phyloP scores from a whole-genome alignment of 2,329 filamentous ascomycete genomes.

The Xylaria hypoxylon region DNA sequence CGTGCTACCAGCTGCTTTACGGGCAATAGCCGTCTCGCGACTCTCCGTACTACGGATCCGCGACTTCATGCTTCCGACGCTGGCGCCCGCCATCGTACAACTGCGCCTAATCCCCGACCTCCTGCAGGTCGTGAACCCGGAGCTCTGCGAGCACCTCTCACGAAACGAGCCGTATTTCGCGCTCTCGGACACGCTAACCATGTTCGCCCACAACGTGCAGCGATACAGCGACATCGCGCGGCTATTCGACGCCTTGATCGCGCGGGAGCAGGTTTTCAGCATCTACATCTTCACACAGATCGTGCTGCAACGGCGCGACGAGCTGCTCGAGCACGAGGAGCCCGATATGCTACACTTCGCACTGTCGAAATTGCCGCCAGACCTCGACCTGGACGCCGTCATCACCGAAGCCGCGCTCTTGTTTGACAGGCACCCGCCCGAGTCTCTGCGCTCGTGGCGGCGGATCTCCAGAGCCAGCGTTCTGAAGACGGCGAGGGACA shows the following conservation, averaged over 20 bases:
- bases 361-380: slow-evolving; percentile 85
- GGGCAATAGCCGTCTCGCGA: slow-evolving; percentile 75
- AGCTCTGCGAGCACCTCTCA: slow-evolving; percentile 79
- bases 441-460: slow-evolving; percentile 77
- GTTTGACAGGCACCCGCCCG: slow-evolving; percentile 76
- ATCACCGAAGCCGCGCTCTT: slow-evolving; percentile 74
- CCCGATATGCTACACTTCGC: slow-evolving; percentile 92
- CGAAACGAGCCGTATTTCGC: slow-evolving; percentile 90
- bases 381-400: slow-evolving; percentile 82
- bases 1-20: slow-evolving; percentile 75
- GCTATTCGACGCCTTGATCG: slow-evolving; percentile 91
- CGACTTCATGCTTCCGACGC: slow-evolving; percentile 95
- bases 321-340: slow-evolving; percentile 85
- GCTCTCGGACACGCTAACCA: slow-evolving; percentile 89
- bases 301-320: slow-evolving; percentile 80
- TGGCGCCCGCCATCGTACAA: slow-evolving; percentile 84
- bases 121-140: slow-evolving; percentile 76
- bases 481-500: slow-evolving; percentile 80
- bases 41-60: slow-evolving; percentile 91
- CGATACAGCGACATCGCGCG: slow-evolving; percentile 88
- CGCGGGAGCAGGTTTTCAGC: slow-evolving; percentile 85
- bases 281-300: slow-evolving; percentile 95
- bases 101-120: slow-evolving; percentile 89
- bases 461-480: slow-evolving; percentile 80
- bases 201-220: slow-evolving; percentile 97